Conservation (phyloP, 495 filamentous ascomycete species). For the Sphaerosporella brunnea region DNA sequence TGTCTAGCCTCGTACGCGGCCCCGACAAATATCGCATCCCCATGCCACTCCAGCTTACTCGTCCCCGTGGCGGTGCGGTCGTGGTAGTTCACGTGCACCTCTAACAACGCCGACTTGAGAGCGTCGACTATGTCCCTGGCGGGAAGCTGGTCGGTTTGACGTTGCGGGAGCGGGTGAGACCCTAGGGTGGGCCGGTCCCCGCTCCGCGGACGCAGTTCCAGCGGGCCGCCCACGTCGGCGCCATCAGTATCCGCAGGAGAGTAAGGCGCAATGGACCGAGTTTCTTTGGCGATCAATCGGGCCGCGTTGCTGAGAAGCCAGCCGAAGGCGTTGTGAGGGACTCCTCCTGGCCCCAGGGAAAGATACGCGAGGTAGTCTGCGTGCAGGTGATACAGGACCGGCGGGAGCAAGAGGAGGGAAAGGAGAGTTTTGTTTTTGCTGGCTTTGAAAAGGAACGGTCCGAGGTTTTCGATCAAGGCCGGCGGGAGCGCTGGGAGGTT, state of each 20-base stretch:
- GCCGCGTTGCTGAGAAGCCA: background rate
- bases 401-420: background rate
- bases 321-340: background rate
- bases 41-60: background rate
- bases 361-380: background rate
- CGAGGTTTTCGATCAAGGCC: too few relatives aligned
- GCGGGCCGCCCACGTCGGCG: background rate
- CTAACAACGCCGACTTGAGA: background rate
- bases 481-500: too few relatives aligned
- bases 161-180: background rate
- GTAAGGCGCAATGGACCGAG: background rate
- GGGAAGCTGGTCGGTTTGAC: background rate
- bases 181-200: background rate
- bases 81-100: background rate
- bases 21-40: background rate
- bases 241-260: background rate
- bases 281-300: background rate
- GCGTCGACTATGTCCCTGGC: background rate
- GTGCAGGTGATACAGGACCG: background rate
- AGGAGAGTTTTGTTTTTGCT: background rate
- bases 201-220: background rate
- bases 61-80: background rate
- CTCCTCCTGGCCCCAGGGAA: background rate
- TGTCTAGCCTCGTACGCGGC: background rate
- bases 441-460: too few relatives aligned